phyloP scores from a whole-genome alignment of 1,284 basidiomycete genomes.

The Ustilago cynodontis region DNA sequence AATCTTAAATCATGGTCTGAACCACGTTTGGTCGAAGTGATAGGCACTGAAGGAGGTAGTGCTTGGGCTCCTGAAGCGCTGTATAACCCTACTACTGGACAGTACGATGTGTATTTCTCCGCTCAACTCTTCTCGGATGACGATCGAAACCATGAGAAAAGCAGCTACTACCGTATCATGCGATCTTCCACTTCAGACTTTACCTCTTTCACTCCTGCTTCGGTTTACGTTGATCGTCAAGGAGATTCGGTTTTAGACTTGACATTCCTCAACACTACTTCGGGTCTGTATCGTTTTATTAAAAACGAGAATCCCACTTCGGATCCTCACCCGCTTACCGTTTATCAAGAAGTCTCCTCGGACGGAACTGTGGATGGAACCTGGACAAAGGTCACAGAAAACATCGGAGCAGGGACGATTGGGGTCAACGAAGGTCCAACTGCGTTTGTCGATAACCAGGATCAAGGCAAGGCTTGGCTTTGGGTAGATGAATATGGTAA shows the following conservation, averaged over 20 bases:
- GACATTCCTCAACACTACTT: conserved; percentile 18
- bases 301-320: conserved; percentile 30
- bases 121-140: conserved; percentile 6
- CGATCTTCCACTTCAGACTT: conserved; percentile 20
- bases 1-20: conserved; percentile 14
- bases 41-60: conserved; percentile 10
- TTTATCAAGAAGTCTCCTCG: conserved; percentile 19
- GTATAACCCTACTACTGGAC: conserved; percentile 8
- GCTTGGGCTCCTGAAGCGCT: conserved; percentile 33
- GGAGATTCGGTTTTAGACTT: conserved; percentile 19
- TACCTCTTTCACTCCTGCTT: conserved; percentile 7
- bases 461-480: conserved; percentile 12
- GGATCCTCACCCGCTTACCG: conserved; percentile 22
- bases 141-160: conserved; percentile 7
- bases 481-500: conserved; percentile 25
- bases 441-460: conserved; percentile 19
- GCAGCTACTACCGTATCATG: conserved; percentile 25
- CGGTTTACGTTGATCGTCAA: conserved; percentile 19
- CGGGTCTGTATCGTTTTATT: conserved; percentile 26
- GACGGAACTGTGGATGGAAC: conserved; percentile 12
- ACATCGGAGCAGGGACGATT: conserved; percentile 17
- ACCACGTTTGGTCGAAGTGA: conserved; percentile 10
- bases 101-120: conserved; percentile 28
- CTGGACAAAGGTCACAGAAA: conserved; percentile 23
- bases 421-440: conserved; percentile 18